Evolutionary conservation across 495 filamentous ascomycete species (phyloP).

Genomic region (Daldinia decipiens): DNA sequence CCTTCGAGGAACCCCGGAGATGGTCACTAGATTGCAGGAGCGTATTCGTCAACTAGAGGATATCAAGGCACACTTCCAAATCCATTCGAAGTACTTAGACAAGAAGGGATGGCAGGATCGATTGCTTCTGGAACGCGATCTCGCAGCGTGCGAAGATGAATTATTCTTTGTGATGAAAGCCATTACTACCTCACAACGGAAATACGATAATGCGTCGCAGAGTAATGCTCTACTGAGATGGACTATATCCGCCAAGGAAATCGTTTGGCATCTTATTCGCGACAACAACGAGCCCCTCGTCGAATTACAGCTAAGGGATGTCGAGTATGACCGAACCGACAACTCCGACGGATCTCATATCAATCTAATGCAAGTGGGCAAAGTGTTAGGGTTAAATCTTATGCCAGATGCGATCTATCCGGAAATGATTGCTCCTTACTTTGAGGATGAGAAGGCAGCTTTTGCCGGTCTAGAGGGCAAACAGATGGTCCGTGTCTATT

Average conservation of each 20-base stretch:
- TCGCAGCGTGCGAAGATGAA: slow-evolving; percentile 92
- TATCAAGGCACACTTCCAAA: slow-evolving; percentile 95
- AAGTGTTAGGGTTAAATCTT: slow-evolving; percentile 85
- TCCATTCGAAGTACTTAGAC: slow-evolving; percentile 88
- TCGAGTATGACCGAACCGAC: slow-evolving; percentile 91
- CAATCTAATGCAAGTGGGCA: slow-evolving; percentile 87
- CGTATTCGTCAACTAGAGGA: slow-evolving; percentile 94
- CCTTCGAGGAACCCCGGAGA: slow-evolving; percentile 89
- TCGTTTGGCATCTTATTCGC: slow-evolving; percentile 95
- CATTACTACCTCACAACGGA: slow-evolving; percentile 93
- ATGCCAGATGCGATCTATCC: slow-evolving; percentile 92
- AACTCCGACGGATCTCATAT: slow-evolving; percentile 96
- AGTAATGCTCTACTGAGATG: slow-evolving; percentile 84
- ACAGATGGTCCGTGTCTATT: slow-evolving; percentile 91
- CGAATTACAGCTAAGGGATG: slow-evolving; percentile 90
- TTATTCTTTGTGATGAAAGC: slow-evolving; percentile 99
- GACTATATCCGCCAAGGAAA: slow-evolving; percentile 89
- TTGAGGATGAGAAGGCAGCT: slow-evolving; percentile 68
- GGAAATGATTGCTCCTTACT: slow-evolving; percentile 90
- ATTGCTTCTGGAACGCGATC: slow-evolving; percentile 83
- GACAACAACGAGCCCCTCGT: slow-evolving; percentile 88
- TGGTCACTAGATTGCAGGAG: slow-evolving; percentile 90
- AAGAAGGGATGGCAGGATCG: slow-evolving; percentile 91
- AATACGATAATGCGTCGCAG: slow-evolving; percentile 75
- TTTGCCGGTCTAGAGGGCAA: slow-evolving; percentile 60